A percentile compares a stretch with the other conserved stretches of the same genome.
phyloP scores from a whole-genome alignment of 2,329 filamentous ascomycete genomes.

The Penicillium sp. region DNA sequence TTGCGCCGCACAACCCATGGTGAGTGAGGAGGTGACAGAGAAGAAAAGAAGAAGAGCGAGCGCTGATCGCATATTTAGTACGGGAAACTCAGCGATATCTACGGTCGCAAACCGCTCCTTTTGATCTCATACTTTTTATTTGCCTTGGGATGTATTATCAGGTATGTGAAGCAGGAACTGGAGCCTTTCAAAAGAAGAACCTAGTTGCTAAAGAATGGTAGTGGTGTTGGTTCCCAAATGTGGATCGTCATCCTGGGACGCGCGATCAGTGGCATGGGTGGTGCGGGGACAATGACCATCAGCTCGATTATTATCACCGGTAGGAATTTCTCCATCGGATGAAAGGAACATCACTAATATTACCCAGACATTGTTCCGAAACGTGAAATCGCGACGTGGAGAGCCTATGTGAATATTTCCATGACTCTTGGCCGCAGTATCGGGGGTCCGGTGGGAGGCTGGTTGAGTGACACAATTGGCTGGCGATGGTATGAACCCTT shows the following conservation, averaged over 20 bases:
- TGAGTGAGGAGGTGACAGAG: conserved; percentile 28
- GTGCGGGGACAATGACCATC: conserved; percentile 46
- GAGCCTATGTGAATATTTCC: conserved; percentile 55
- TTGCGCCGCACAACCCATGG: conserved; percentile 56
- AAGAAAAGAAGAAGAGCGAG: neutral
- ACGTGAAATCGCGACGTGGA: conserved; percentile 50
- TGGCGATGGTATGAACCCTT: conserved; percentile 62
- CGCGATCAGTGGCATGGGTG: conserved; percentile 45
- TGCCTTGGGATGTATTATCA: conserved; percentile 46
- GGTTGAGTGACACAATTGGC: conserved; percentile 62
- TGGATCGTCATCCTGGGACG: conserved; percentile 44
- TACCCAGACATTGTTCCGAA: conserved; percentile 49
- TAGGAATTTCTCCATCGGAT: neutral
- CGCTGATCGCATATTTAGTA: conserved; percentile 38
- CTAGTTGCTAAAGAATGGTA: conserved; percentile 4
- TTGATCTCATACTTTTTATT: conserved; percentile 55
- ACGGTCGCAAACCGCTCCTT: conserved; percentile 55
- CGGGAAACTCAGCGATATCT: conserved; percentile 60
- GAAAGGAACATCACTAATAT: neutral
- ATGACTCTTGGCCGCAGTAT: conserved; percentile 52
- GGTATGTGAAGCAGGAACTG: conserved; percentile 20
- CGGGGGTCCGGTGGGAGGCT: conserved; percentile 61
- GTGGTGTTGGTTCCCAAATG: conserved; percentile 40
- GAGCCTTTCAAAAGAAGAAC: neutral
- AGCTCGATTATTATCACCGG: conserved; percentile 51